Evolutionary conservation across 176 grass and related monocot genomes (phyloP), one percentile per base, ranked within the genome.

Genomic region (Carex scoparia): DNA sequence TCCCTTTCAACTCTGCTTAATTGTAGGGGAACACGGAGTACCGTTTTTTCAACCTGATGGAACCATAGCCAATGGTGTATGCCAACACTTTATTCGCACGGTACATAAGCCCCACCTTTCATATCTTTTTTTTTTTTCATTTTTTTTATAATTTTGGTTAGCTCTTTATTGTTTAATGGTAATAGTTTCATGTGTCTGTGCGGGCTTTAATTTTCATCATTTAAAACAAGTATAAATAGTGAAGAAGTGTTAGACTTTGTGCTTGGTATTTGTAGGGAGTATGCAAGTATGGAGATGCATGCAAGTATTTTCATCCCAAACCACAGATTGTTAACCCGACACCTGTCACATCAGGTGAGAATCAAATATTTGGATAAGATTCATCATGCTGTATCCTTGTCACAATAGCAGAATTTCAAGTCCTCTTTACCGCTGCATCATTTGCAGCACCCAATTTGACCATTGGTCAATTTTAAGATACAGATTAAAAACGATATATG

Each of bases 241-340:
- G n/a, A 31, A 38, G 37, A 67, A 49, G 67, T 83, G 60, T 4
- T 28, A 10, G 6, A 51, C n/a, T 65, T 65, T 18, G 9, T 53
- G 1, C 2, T 51, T 54, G 38, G 73, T 32, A 63, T n/a, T 84
- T 83, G 3, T 86, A 94, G 92, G 92, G 90, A 11, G 51, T 85
- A 11, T 97, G 92, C 86, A 97, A 91, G 53, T 91, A 79, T 69
- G 89, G 90, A 79, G 94, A 97, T 83, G 42, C 86, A 57, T 94
- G 95, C 65, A 94, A 86, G 81, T 97, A 91, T 85, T 85, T 93
- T 86, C 94, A 97, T 85, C 90, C 92, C 1, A 97, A 90, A 88
- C 76, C 81, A 23, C 71, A 66, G 35, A 60, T 66, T 54, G 85
- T 62, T 44, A 91, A 63, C 60, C 84, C 85, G 13, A 61, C 69